Conservation (phyloP, 352 stramenopile genomes). For the Phytophthora fragariaefolia region DNA sequence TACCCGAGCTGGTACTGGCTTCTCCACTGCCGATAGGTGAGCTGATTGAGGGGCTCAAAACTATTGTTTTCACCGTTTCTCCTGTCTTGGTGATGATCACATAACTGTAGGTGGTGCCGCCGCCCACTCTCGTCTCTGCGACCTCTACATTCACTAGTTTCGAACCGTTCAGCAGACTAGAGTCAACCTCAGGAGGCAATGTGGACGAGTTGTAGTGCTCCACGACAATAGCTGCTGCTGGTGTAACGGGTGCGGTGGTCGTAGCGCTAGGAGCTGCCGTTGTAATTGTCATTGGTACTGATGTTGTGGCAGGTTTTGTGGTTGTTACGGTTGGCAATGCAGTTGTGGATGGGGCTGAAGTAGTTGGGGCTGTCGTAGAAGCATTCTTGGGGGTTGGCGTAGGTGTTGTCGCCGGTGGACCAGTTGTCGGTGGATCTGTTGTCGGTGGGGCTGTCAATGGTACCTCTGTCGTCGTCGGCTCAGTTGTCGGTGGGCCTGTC, state of each 20-base stretch:
- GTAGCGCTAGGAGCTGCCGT: slow-evolving; percentile 1
- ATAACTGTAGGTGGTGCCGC: slow-evolving; percentile 46
- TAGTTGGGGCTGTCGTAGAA: too few species aligned
- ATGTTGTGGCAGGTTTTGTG: too few species aligned
- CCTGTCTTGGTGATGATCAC: slow-evolving; percentile 42
- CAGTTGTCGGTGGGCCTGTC: too few species aligned
- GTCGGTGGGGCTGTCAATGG: too few species aligned
- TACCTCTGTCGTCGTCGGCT: too few species aligned
- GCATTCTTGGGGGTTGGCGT: too few species aligned
- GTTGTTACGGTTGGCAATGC: too few species aligned
- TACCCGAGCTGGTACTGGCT: slow-evolving; percentile 10
- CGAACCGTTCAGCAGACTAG: slow-evolving; percentile 43
- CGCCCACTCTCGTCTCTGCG: slow-evolving; percentile 30
- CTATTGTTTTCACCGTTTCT: slow-evolving; percentile 19
- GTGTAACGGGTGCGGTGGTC: neutral
- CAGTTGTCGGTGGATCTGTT: too few species aligned
- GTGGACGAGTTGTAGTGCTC: slow-evolving; percentile 47
- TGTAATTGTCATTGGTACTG: too few species aligned
- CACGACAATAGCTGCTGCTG: slow-evolving; percentile 22
- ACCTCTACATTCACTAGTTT: slow-evolving; percentile 48
- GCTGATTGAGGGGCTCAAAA: slow-evolving; percentile 14
- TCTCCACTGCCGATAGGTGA: neutral
- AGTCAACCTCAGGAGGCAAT: slow-evolving; percentile 35
- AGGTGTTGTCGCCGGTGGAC: too few species aligned
- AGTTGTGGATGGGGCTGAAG: too few species aligned